Evolutionary conservation across 805 yeast species (phyloP).

Genomic region (Saccharomycopsis schoenii): DNA sequence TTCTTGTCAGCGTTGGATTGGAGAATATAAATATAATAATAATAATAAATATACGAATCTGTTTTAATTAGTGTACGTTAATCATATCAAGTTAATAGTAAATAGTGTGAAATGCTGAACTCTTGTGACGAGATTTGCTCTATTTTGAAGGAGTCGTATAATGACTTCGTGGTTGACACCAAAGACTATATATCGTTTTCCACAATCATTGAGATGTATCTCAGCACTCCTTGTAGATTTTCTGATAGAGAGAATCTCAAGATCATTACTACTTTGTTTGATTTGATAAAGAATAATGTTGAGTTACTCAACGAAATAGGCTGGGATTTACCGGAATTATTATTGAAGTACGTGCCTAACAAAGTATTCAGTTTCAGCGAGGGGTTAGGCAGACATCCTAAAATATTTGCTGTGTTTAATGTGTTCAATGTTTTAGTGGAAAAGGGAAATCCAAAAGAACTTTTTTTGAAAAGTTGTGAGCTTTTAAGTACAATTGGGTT

Average conservation of each 20-base stretch:
- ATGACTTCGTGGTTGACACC: conserved; percentile 21
- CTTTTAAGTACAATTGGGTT: conserved; percentile 35
- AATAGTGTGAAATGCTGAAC: neutral
- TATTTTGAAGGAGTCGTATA: conserved; percentile 10
- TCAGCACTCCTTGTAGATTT: conserved; percentile 34
- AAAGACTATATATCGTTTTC: conserved; percentile 61
- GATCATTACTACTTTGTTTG: conserved; percentile 37
- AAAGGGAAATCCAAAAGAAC: conserved; percentile 73
- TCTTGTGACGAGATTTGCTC: conserved; percentile 9
- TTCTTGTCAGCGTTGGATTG: too few relatives aligned
- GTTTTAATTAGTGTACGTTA: too few relatives aligned
- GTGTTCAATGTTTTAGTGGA: conserved; percentile 55
- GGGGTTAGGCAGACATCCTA: conserved; percentile 21
- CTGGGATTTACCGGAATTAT: conserved; percentile 80
- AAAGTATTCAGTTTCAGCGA: conserved; percentile 27
- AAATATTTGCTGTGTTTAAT: conserved; percentile 31
- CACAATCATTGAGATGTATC: conserved; percentile 57
- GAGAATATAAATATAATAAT: too few relatives aligned
- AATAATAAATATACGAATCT: too few relatives aligned
- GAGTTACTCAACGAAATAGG: conserved; percentile 60
- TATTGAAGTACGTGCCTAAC: conserved; percentile 43
- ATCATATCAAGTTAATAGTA: too few relatives aligned
- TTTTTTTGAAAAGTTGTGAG: conserved; percentile 64
- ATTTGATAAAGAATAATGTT: conserved; percentile 35
- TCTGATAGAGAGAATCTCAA: conserved; percentile 43